Evolutionary conservation across 2,329 filamentous ascomycete genomes (phyloP).

Genomic region (Capronia americana): DNA sequence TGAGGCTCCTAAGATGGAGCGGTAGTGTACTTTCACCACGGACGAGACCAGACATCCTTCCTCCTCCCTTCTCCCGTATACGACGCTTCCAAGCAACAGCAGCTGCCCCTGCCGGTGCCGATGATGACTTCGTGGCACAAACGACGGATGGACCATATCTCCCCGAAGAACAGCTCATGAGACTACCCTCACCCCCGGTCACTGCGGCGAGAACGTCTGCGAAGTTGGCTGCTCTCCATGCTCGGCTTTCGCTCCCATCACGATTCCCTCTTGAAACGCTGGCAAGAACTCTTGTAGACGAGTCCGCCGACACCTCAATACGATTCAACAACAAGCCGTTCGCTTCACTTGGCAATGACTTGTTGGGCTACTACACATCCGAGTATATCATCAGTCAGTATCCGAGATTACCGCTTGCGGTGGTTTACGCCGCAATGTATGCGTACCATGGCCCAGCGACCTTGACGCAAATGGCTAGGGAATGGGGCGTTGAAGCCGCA

Average conservation of each 20-base stretch:
- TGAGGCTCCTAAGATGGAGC: constrained; percentile 60
- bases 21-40: constrained; percentile 57
- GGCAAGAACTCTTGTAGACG: constrained; percentile 82
- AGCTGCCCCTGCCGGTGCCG: constrained; percentile 41
- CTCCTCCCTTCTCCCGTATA: constrained; percentile 46
- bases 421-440: constrained; percentile 83
- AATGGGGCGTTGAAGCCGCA: constrained; percentile 93
- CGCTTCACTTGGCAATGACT: constrained; percentile 77
- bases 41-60: constrained; percentile 48
- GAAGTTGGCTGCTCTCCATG: constrained; percentile 91
- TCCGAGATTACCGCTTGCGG: constrained; percentile 86
- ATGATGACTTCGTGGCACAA: constrained; percentile 42
- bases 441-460: constrained; percentile 81
- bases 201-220: constrained; percentile 73
- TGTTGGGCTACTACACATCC: constrained; percentile 86
- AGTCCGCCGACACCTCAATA: constrained; percentile 78
- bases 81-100: constrained; percentile 53
- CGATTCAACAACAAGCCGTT: constrained; percentile 90
- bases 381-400: constrained; percentile 89
- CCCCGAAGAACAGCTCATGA: constrained; percentile 46
- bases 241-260: constrained; percentile 79
- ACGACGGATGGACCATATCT: constrained; percentile 43
- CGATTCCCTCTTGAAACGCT: constrained; percentile 86
- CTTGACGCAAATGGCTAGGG: constrained; percentile 73
- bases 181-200: constrained; percentile 74